These are phyloP conservation scores for Scheffersomyces segobiensis DNA, from an alignment of 1,139 yeast species.

Conservation along the genomic window DNA sequence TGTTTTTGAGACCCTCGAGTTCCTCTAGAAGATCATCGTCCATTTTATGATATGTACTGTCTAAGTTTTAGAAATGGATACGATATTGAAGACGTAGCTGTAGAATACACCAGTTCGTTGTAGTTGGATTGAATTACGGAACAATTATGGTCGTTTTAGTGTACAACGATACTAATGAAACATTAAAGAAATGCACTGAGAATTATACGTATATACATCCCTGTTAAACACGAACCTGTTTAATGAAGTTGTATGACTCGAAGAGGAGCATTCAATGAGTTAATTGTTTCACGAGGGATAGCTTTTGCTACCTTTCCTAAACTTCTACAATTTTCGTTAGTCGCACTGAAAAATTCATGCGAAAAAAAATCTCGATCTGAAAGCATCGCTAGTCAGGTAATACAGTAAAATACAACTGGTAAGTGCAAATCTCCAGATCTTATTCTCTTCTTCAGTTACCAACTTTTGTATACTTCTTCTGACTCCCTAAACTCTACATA, in stretches of 20 bases:
- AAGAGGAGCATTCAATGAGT: not conserved
- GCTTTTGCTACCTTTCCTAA: not conserved
- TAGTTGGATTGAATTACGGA: not conserved
- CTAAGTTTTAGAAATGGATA: no score
- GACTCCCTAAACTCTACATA: not conserved
- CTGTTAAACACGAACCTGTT: not conserved
- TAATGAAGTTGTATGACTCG: not conserved
- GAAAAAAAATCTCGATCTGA: not conserved
- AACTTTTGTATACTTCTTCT: not conserved
- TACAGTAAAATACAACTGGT: not conserved
- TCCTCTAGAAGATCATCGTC: conserved; percentile 5
- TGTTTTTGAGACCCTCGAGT: not conserved
- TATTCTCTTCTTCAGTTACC: not conserved
- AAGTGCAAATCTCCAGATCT: not conserved
- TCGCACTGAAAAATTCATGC: not conserved
- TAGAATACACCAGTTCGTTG: not conserved
- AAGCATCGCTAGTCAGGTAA: not conserved
- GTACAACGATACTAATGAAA: not conserved
- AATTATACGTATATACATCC: not conserved
- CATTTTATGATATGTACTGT: not conserved
- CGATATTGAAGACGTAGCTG: not conserved
- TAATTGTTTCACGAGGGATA: not conserved
- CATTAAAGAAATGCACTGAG: not conserved
- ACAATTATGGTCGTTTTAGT: not conserved
- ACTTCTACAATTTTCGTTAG: not conserved